Base-by-base conservation (phyloP, 352 stramenopile species). In the Proteromonas lacertae region DNA sequence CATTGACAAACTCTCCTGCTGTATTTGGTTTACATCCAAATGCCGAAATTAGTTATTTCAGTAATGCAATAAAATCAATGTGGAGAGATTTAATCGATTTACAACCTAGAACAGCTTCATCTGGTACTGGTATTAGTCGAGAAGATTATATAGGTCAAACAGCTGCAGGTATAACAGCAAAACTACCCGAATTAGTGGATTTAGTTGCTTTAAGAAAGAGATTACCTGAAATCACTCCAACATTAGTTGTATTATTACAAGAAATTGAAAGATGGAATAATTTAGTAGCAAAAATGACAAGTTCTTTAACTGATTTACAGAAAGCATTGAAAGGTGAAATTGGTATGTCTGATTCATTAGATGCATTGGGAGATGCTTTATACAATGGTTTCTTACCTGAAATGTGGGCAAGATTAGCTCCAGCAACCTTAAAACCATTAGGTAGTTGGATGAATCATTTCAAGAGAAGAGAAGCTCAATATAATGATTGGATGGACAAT, bases 11-110 rank as follows among this genome's bases (percentile, higher is more conserved):
- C 48, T 79, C 62, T 25, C 77, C 77, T 0, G 74, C 73, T 0
- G 77, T 92, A 8, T 91, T 91, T 61, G 77, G 77, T 0, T 57
- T 92, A 12, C 74, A 92, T 42, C 69, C 77, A 10, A 92, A 92
- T 45, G 77, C 77, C 2, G 77, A 92, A 55, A 92, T 92, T 38
- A 69, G 70, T 12, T 92, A 91, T 54, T 84, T 83, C 45, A 87
- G 62, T 17, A 84, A 81, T 43, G 78, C 78, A 55, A 82, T 72
- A 37, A 87, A 83, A 53, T 65, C 55, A 2, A 74, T 92, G 23
- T 92, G 73, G 71, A 56, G 60, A 6, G 69, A 90, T 42, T 46
- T 92, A 2, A 81, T 91, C 38, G 68, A 54, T 13, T 46, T 92
- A 4, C 77, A 92, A 50, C 74, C 76, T 1, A 60, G 71, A 1